Evolutionary conservation across 192 early-diverging fungal genomes (phyloP).

Genomic region (Linderina pennispora): DNA sequence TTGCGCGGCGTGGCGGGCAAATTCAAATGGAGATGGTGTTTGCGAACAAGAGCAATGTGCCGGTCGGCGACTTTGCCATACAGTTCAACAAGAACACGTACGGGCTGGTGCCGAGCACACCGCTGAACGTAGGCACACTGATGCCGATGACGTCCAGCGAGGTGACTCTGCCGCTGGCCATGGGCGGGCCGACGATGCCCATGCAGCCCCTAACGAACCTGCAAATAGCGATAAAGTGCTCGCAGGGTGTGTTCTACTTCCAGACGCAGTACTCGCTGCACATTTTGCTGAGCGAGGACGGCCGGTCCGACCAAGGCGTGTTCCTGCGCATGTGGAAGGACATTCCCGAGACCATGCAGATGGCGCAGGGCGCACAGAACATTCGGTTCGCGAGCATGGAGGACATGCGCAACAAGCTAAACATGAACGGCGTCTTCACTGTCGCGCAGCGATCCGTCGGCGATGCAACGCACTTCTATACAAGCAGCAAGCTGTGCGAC

Average conservation of each 20-base stretch:
- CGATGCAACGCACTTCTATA: constrained; percentile 55
- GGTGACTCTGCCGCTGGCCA: constrained; percentile 44
- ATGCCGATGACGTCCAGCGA: constrained; percentile 44
- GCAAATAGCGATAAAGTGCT: constrained; percentile 67
- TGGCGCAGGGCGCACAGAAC: constrained; percentile 10
- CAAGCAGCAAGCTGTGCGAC: constrained; percentile 50
- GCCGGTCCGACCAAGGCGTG: constrained; percentile 39
- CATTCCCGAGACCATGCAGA: constrained; percentile 32
- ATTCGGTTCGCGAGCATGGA: constrained; percentile 36
- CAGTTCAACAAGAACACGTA: constrained; percentile 80
- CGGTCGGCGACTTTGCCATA: constrained; percentile 62
- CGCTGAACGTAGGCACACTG: constrained; percentile 37
- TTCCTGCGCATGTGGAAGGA: constrained; percentile 55
- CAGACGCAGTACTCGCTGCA: constrained; percentile 59
- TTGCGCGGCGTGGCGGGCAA: constrained; percentile 54
- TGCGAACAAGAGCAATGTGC: constrained; percentile 46
- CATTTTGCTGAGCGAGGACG: constrained; percentile 48
- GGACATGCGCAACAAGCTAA: constrained; percentile 51
- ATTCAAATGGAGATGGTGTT: constrained; percentile 61
- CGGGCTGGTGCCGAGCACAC: constrained; percentile 48
- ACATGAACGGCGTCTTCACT: constrained; percentile 56
- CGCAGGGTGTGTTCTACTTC: constrained; percentile 63
- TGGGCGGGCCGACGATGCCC: constrained; percentile 44
- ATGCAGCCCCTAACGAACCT: constrained; percentile 57
- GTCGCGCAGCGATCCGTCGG: constrained; percentile 57